phyloP scores from a whole-genome alignment of 139 green algal species.

The Desmodesmus armatus region DNA sequence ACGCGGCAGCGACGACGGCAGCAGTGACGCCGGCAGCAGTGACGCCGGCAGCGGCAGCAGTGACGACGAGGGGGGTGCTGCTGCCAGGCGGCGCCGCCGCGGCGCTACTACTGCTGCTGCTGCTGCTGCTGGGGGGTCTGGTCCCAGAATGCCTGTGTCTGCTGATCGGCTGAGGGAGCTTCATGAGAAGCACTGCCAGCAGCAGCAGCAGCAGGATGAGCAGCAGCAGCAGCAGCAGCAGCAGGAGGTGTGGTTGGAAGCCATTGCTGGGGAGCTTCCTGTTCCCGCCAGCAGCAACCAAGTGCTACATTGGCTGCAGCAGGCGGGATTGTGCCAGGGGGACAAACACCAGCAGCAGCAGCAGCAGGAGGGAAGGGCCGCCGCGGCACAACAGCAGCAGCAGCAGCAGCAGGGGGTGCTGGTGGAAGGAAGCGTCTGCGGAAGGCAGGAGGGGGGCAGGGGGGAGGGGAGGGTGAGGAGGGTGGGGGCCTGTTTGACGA shows the following conservation, averaged over 20 bases:
- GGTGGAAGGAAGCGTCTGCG: neutral
- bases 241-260: conserved; percentile 33
- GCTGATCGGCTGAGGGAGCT: too few species aligned
- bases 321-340: neutral
- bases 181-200: neutral
- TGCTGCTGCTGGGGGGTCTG: too few species aligned
- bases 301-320: conserved; percentile 37
- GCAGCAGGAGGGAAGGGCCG: too few species aligned
- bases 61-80: neutral
- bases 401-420: neutral
- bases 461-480: neutral
- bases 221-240: conserved; percentile 41
- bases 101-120: neutral
- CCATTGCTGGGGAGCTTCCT: conserved; percentile 59
- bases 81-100: neutral
- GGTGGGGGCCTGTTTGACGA: neutral
- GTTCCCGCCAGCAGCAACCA: conserved; percentile 43
- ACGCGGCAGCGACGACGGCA: neutral
- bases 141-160: too few species aligned
- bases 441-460: neutral
- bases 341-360: too few species aligned
- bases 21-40: conserved; percentile 18
- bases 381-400: conserved; percentile 1
- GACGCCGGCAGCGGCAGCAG: neutral
- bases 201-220: too few species aligned